Evolutionary conservation across 2,329 filamentous ascomycete genomes (phyloP).

Genomic region (Fusarium xyrophilum): DNA sequence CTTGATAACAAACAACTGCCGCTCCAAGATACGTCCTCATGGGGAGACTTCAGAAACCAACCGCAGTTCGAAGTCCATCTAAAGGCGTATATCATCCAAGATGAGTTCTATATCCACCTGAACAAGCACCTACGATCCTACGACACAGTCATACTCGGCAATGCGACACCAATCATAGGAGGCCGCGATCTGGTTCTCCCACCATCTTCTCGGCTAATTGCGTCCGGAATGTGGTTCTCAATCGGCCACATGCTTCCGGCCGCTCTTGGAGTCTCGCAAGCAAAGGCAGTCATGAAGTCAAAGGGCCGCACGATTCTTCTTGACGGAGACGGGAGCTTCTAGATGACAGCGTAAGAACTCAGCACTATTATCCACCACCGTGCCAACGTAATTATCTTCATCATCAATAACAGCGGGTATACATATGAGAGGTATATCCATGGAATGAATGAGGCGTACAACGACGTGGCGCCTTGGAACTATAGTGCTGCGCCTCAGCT

Average conservation of each 20-base stretch:
- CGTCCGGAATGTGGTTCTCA: constrained; percentile 21
- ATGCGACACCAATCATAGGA: constrained; percentile 17
- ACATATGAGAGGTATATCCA: constrained; percentile 13
- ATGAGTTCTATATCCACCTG: constrained; percentile 1
- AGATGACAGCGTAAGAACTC: constrained; percentile 10
- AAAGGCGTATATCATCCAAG: not conserved
- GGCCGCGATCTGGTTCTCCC: constrained; percentile 1
- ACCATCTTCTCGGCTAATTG: not conserved
- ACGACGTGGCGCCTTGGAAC: constrained; percentile 12
- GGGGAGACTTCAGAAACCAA: not conserved
- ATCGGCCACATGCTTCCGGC: constrained; percentile 15
- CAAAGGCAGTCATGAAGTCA: not conserved
- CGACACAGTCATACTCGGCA: constrained; percentile 3
- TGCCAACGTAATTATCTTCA: not conserved
- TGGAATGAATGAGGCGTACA: constrained; percentile 5
- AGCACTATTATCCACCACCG: constrained; percentile 14
- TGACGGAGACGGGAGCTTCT: constrained; percentile 10
- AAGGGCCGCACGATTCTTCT: constrained; percentile 8
- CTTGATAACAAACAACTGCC: rapidly evolving
- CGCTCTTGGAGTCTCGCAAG: not conserved
- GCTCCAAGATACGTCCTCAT: not conserved
- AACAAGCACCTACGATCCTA: not conserved
- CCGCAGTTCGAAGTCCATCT: not conserved
- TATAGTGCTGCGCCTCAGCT: not conserved
- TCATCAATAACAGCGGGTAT: not conserved